These are phyloP conservation scores for Thermochaetoides dissita DNA, from an alignment of 2,329 filamentous ascomycete species.

Conservation along the genomic window DNA sequence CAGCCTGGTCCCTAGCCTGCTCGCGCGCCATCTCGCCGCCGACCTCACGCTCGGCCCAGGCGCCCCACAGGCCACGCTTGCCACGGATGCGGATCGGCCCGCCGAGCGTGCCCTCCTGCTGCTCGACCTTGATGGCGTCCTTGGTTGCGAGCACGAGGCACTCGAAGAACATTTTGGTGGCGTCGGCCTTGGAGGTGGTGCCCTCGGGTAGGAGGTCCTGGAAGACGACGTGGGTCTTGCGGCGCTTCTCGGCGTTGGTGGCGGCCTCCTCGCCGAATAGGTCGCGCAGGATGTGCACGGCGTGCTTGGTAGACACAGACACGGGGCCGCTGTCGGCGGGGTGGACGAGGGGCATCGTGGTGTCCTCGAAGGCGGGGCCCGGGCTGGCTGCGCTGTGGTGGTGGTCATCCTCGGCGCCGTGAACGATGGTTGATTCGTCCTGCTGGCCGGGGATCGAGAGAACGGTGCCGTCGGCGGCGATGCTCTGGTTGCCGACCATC, in stretches of 20 bases:
- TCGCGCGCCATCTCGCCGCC: constrained; percentile 45
- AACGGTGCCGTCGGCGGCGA: constrained; percentile 46
- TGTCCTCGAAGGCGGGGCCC: constrained; percentile 62
- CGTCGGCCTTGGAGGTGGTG: constrained; percentile 71
- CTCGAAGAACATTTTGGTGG: constrained; percentile 99
- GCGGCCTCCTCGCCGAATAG: constrained; percentile 65
- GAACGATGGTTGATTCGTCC: constrained; percentile 31
- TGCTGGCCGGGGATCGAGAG: constrained; percentile 48
- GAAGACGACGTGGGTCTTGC: constrained; percentile 68
- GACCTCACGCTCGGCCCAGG: constrained; percentile 74
- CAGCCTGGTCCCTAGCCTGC: constrained; percentile 26
- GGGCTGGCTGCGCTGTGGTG: constrained; percentile 27
- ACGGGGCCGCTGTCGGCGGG: constrained; percentile 75
- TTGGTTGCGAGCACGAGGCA: constrained; percentile 91
- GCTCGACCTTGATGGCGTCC: constrained; percentile 94
- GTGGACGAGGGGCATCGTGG: constrained; percentile 59
- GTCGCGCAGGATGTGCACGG: constrained; percentile 85
- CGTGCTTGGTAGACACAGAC: constrained; percentile 83
- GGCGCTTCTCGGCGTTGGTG: constrained; percentile 55
- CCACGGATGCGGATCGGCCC: constrained; percentile 70
- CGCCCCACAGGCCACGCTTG: constrained; percentile 92
- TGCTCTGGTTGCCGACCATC: constrained; percentile 37
- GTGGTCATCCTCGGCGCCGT: constrained; percentile 33
- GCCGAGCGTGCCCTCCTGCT: constrained; percentile 57
- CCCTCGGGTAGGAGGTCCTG: constrained; percentile 78